Evolutionary conservation across 2,329 filamentous ascomycete species (phyloP).

Genomic region (Penicillium sp.): DNA sequence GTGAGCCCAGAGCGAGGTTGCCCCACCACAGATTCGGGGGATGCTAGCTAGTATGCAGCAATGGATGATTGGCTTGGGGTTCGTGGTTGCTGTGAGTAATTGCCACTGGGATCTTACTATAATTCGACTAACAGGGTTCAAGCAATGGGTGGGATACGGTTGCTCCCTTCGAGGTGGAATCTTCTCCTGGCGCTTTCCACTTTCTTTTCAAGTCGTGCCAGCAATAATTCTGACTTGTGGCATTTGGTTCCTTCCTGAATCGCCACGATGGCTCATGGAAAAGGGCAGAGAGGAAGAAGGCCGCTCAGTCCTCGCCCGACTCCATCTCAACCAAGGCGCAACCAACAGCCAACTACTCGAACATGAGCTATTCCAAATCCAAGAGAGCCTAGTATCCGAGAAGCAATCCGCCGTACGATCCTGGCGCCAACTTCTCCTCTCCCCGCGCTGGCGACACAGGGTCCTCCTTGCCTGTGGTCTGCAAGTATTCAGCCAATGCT

Average conservation of each 20-base stretch:
- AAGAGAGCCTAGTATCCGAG: constrained; percentile 42
- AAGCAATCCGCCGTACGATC: constrained; percentile 36
- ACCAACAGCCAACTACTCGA: constrained; percentile 39
- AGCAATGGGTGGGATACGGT: constrained; percentile 54
- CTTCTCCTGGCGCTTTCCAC: constrained; percentile 40
- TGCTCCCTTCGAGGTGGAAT: constrained; percentile 35
- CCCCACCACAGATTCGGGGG: constrained; percentile 41
- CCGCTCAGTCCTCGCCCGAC: constrained; percentile 32
- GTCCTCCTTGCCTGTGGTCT: constrained; percentile 51
- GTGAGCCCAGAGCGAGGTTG: constrained; percentile 37
- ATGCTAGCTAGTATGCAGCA: constrained; percentile 45
- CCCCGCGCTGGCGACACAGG: constrained; percentile 47
- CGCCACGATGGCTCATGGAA: constrained; percentile 41
- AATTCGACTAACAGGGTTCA: constrained; percentile 15
- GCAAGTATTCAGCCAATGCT: constrained; percentile 51
- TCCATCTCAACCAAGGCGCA: constrained; percentile 34
- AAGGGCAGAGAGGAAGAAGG: constrained; percentile 39
- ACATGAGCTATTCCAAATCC: constrained; percentile 45
- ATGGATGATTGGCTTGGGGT: constrained; percentile 49
- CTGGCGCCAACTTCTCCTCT: constrained; percentile 45
- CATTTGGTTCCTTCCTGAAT: constrained; percentile 36
- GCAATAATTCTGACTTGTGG: constrained; percentile 40
- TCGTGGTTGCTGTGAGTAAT: constrained; percentile 41
- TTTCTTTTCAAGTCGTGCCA: constrained; percentile 41
- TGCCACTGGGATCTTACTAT: constrained; percentile 16